phyloP scores from a whole-genome alignment of 331 rosid species.

The Rhamnella rubrinervis region DNA sequence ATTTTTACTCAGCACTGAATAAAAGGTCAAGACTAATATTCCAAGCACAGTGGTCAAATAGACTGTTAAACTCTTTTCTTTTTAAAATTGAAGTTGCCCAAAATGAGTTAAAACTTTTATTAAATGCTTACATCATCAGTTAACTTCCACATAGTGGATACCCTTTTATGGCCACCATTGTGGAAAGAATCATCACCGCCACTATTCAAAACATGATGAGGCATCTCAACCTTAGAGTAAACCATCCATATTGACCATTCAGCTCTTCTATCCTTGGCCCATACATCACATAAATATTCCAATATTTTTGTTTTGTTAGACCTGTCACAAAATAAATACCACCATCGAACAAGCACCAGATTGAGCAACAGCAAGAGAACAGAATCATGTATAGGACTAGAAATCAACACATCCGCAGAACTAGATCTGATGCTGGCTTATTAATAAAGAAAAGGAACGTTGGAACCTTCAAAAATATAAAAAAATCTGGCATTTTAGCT shows the following conservation, averaged over 20 bases:
- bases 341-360: slow-evolving; percentile 22
- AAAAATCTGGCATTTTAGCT: no score
- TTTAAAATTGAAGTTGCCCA: neutral
- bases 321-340: slow-evolving; percentile 46
- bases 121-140: slow-evolving; percentile 72
- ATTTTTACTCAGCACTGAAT: neutral
- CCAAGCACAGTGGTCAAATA: neutral
- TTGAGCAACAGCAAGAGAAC: neutral
- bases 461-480: no score
- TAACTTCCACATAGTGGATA: slow-evolving; percentile 62
- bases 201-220: slow-evolving; percentile 66
- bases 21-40: neutral
- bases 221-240: slow-evolving; percentile 89
- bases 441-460: no score
- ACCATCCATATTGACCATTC: slow-evolving; percentile 99
- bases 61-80: neutral
- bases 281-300: slow-evolving; percentile 58
- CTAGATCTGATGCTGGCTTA: no score
- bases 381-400: neutral
- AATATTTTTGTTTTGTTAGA: slow-evolving; percentile 64
- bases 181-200: slow-evolving; percentile 56
- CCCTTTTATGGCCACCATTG: slow-evolving; percentile 59
- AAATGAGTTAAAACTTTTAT: neutral
- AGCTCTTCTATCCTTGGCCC: slow-evolving; percentile 79
- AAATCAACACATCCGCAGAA: no score